Evolutionary conservation across 1,284 basidiomycete genomes (phyloP).

Genomic region (Ganoderma sinense): DNA sequence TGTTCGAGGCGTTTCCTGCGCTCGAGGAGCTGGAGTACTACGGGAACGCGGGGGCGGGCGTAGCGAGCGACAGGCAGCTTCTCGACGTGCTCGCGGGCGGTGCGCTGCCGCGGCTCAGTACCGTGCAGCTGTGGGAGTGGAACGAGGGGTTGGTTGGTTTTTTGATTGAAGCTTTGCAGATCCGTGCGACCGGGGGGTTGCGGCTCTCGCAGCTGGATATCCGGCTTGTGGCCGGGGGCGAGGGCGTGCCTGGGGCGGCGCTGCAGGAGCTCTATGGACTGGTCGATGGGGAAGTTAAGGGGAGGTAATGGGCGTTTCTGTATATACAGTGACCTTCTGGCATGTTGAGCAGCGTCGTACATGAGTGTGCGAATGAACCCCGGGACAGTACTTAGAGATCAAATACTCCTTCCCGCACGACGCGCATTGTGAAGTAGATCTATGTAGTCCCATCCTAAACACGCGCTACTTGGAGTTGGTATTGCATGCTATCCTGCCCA

Average conservation of each 20-base stretch:
- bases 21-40: background rate
- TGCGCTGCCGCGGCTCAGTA: background rate
- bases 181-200: background rate
- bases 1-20: background rate
- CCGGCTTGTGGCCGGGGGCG: background rate
- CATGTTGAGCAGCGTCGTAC: too few species aligned
- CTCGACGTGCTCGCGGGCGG: background rate
- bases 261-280: background rate
- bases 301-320: background rate
- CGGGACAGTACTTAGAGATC: too few species aligned
- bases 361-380: too few species aligned
- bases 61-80: background rate
- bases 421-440: too few species aligned
- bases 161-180: background rate
- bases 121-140: background rate
- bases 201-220: background rate
- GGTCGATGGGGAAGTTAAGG: background rate
- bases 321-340: too few species aligned
- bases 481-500: too few species aligned
- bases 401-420: too few species aligned
- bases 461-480: too few species aligned
- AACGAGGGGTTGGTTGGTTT: background rate
- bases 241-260: background rate
- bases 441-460: too few species aligned
- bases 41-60: background rate